Evolutionary conservation across 2,329 filamentous ascomycete genomes (phyloP).

Genomic region (Trichoderma semiorbis): DNA sequence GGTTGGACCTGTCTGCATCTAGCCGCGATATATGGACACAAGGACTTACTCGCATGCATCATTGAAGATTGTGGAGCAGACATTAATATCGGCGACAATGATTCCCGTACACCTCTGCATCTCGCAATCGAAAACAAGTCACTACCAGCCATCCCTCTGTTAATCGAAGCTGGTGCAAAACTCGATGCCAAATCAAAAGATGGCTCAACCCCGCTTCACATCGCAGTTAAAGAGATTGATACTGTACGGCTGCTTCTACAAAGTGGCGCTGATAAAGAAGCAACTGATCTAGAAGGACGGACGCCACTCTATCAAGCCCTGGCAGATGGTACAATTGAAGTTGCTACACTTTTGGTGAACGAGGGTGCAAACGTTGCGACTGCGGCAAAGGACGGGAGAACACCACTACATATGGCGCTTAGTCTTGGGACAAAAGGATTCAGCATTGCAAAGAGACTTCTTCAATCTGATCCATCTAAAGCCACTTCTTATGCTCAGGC

Average conservation of each 20-base stretch:
- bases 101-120: neutral
- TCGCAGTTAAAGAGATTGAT: neutral
- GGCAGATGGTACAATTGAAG: neutral
- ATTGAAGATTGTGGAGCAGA: neutral
- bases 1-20: conserved; percentile 2
- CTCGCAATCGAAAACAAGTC: neutral
- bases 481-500: neutral
- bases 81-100: neutral
- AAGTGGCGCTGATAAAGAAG: neutral
- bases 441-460: neutral
- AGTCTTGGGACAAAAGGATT: neutral
- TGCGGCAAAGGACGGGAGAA: neutral
- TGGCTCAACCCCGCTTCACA: conserved; percentile 3
- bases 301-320: neutral
- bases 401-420: neutral
- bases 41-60: neutral
- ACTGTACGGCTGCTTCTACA: neutral
- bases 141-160: neutral
- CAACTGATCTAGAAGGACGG: neutral
- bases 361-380: neutral
- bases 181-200: neutral
- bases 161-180: neutral
- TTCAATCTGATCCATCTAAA: neutral
- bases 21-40: neutral
- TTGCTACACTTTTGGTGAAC: neutral